phyloP scores from a whole-genome alignment of 75 land plant genomes.

The Azolla pinnata region DNA sequence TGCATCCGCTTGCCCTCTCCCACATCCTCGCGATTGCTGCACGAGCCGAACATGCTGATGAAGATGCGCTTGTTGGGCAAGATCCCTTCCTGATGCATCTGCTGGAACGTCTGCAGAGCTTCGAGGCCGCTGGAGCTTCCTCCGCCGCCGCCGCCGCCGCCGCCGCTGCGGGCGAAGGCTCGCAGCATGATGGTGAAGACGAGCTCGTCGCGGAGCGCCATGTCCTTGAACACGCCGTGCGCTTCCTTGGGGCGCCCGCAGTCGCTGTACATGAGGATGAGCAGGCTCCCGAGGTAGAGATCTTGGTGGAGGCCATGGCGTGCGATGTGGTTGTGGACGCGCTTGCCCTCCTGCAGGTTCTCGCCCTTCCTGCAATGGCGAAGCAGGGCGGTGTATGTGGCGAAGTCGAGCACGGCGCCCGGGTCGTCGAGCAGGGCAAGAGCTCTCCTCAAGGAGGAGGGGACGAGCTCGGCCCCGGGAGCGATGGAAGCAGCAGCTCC shows the following conservation, averaged over 20 bases:
- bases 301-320: constrained; percentile 21
- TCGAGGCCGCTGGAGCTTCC: neutral
- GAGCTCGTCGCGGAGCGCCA: neutral
- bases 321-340: constrained; percentile 27
- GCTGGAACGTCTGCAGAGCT: constrained; percentile 22
- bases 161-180: constrained; percentile 18
- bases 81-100: constrained; percentile 36
- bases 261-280: constrained; percentile 40
- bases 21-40: neutral
- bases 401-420: neutral
- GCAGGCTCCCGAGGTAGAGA: constrained; percentile 20
- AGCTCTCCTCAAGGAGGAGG: neutral
- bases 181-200: constrained; percentile 1
- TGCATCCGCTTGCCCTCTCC: constrained; percentile 10
- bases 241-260: constrained; percentile 35
- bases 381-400: neutral
- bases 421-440: neutral
- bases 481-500: neutral
- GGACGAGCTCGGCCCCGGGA: neutral
- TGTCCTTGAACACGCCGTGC: constrained; percentile 17
- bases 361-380: constrained; percentile 9
- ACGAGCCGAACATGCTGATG: neutral
- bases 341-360: constrained; percentile 20
- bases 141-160: too few species aligned
- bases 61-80: constrained; percentile 18